phyloP scores from a whole-genome alignment of 768 basidiomycete genomes.

The Pisolithus sp. region DNA sequence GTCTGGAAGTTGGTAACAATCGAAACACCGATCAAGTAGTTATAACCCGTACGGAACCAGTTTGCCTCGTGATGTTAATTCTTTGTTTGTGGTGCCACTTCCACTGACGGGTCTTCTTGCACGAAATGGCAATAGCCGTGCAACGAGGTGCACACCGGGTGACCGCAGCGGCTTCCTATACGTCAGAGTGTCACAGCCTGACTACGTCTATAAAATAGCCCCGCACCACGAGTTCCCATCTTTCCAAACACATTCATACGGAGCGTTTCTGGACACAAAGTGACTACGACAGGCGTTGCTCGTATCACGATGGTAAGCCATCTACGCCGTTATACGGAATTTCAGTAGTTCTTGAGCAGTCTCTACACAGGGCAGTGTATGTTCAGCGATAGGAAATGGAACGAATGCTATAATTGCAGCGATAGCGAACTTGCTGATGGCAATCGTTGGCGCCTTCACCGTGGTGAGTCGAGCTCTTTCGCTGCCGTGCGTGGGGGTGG shows the following conservation, averaged over 20 bases:
- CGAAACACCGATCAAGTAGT: too few species aligned
- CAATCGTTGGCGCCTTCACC: slow-evolving; percentile 54
- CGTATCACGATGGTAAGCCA: not conserved
- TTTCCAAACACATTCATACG: not conserved
- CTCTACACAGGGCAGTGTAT: slow-evolving; percentile 44
- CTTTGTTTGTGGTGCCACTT: too few species aligned
- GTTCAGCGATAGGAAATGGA: slow-evolving; percentile 57
- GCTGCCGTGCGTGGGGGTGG: not conserved
- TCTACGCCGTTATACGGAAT: not conserved
- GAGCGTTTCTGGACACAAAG: not conserved
- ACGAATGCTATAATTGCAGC: slow-evolving; percentile 55
- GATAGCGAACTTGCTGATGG: slow-evolving; percentile 45
- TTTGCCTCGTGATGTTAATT: too few species aligned
- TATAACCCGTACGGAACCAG: too few species aligned
- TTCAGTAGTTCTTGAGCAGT: not conserved
- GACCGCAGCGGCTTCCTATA: not conserved
- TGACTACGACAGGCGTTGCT: not conserved
- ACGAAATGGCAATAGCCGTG: not conserved
- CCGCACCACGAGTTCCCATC: not conserved
- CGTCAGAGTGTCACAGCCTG: not conserved
- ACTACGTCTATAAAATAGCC: not conserved
- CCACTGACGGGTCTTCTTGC: too few species aligned
- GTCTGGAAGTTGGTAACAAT: too few species aligned
- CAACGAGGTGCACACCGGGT: not conserved
- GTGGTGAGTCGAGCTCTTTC: slow-evolving; percentile 35